phyloP scores from a whole-genome alignment of 2,329 filamentous ascomycete species.

The Monilinia aucupariae region DNA sequence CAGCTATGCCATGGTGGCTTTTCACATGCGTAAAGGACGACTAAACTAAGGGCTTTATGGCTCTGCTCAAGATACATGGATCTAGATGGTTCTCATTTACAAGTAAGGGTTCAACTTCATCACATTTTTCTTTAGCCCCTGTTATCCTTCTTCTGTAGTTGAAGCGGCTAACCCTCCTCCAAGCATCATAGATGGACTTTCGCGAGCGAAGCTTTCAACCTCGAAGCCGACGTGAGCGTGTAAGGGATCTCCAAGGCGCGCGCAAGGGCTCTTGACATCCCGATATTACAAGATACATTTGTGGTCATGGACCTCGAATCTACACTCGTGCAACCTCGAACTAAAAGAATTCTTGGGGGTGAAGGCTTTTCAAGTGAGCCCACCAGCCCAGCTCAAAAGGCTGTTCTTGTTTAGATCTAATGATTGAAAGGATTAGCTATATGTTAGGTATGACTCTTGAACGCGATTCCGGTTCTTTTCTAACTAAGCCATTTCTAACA shows the following conservation, averaged over 20 bases:
- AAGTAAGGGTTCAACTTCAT: not conserved
- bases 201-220: not conserved
- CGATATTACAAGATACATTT: not conserved
- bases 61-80: not conserved
- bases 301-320: not conserved
- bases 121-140: not conserved
- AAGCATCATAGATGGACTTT: not conserved
- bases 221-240: not conserved
- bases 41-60: not conserved
- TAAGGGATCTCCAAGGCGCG: not conserved
- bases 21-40: not conserved
- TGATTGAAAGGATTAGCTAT: conserved; percentile 82
- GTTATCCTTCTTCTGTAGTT: not conserved
- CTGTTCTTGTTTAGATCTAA: not conserved
- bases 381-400: not conserved
- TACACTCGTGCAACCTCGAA: not conserved
- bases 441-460: conserved; percentile 59
- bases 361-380: not conserved
- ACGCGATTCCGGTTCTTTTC: not conserved
- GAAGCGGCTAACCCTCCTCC: not conserved
- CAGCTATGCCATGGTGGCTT: not conserved
- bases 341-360: not conserved
- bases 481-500: not conserved
- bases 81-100: not conserved
- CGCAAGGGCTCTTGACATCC: not conserved